Evolutionary conservation across 495 filamentous ascomycete species (phyloP).

Genomic region (Cairneyella variabilis): DNA sequence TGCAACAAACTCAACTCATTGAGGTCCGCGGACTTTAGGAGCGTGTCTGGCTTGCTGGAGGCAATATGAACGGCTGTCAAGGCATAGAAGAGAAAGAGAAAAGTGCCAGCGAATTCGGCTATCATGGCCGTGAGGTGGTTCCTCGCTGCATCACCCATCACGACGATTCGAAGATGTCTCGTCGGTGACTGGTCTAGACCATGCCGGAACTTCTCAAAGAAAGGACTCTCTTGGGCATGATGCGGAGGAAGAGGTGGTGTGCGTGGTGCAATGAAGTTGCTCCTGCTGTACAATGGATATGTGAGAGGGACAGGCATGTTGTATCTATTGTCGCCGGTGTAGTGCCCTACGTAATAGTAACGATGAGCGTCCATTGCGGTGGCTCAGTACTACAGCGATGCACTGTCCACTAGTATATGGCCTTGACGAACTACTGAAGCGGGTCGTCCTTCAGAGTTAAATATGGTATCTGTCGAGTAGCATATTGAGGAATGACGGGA

Average conservation of each 20-base stretch:
- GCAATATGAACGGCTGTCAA: background rate
- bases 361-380: no score
- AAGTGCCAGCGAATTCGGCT: constrained; percentile 9
- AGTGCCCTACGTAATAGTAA: no score
- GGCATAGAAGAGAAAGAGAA: constrained; percentile 12
- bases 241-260: background rate
- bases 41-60: background rate
- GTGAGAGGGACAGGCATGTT: background rate
- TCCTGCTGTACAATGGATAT: background rate
- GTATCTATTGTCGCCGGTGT: no score
- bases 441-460: no score
- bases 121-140: constrained; percentile 8
- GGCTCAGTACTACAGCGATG: no score
- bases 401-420: no score
- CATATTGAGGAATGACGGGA: no score
- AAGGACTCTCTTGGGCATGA: background rate
- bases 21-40: background rate
- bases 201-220: background rate
- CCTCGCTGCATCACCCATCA: background rate
- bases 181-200: no score
- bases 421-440: no score
- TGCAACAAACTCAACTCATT: constrained; percentile 30
- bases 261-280: background rate
- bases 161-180: background rate
- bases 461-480: no score